Base-by-base conservation (phyloP, 1,284 basidiomycete species). In the Ceratobasidium papillatum region DNA sequence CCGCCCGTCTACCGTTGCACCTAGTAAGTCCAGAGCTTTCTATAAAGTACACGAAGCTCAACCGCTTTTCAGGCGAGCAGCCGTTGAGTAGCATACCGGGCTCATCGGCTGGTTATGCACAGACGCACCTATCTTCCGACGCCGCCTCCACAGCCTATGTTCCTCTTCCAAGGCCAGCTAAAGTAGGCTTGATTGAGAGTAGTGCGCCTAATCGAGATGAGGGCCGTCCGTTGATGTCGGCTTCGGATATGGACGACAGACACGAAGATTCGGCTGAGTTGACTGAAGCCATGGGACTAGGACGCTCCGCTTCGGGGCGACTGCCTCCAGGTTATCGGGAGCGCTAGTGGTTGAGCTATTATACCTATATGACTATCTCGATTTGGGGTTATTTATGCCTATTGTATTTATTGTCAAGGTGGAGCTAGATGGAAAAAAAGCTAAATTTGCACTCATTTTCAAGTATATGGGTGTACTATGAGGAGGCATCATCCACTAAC, bases 181-280 rank as follows among this genome's bases (percentile, higher is more conserved):
- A 68, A 36, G 49, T 51, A 14, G 65, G 65, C 32, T 8, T 56
- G 51, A 22, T 56, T 22, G 51, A 17, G 14, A 19, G 4, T 51
- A 68, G 51, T 43, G 49, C 65, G 14, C 65, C 51, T 11, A 68
- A 19, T n/a, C 8, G 65, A 32, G 65, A 51, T 41, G 65, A 68
- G 38, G 25, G 25, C n/a, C 14, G 49, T 11, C 49, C 51, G 22
- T 38, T 47, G 14, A 58, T 32, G 54, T 36, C 32, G 19, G 32
- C 11, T 8, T 36, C 65, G 12, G 38, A 32, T 19, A 9, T 34
- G 47, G 43, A 32, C n/a, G 54, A 68, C 7, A 30, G 65, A 41
- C 65, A 68, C 51, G 65, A 68, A 52, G 65, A 68, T 22, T 68
- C 65, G 17, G 51, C 49, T n/a, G 65, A 54, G 19, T 22, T 68